Evolutionary conservation across 129 eudicot genomes (phyloP).

Genomic region (Deinandra increscens): DNA sequence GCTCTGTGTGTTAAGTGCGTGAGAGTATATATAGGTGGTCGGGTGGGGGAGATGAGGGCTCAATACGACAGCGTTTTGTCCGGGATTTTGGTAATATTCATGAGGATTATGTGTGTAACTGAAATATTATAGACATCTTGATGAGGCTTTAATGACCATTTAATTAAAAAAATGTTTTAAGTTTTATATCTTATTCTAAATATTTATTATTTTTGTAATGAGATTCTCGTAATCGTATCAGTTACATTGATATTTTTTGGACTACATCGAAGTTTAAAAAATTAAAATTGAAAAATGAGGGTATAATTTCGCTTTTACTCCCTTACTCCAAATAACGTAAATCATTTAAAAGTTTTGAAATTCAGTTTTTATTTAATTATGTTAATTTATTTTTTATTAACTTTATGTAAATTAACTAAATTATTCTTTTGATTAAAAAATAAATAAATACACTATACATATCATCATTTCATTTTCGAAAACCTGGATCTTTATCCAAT

Average conservation of each 20-base stretch:
- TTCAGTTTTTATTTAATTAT: too few species aligned
- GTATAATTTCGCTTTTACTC: too few species aligned
- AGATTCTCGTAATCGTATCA: background rate
- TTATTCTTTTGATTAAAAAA: too few species aligned
- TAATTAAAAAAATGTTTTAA: background rate
- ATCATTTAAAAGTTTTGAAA: too few species aligned
- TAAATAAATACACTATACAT: too few species aligned
- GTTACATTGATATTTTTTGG: background rate
- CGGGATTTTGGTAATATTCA: constrained; percentile 10
- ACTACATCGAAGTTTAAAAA: background rate
- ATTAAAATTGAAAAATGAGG: too few species aligned
- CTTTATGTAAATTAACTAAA: too few species aligned
- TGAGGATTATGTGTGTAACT: constrained; percentile 24
- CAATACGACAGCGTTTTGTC: constrained; percentile 24
- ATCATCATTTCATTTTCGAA: too few species aligned
- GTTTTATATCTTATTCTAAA: background rate
- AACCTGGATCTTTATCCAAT: too few species aligned
- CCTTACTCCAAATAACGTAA: too few species aligned
- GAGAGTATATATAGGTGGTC: constrained; percentile 27
- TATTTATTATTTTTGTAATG: background rate
- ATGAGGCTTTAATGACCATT: background rate
- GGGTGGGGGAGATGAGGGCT: background rate
- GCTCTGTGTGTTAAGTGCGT: constrained; percentile 19
- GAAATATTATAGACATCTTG: constrained; percentile 13
- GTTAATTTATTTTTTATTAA: too few species aligned